Evolutionary conservation across 2,329 filamentous ascomycete species (phyloP), one percentile per base, ranked within the genome.

Genomic region (Exophiala oligosperma): DNA sequence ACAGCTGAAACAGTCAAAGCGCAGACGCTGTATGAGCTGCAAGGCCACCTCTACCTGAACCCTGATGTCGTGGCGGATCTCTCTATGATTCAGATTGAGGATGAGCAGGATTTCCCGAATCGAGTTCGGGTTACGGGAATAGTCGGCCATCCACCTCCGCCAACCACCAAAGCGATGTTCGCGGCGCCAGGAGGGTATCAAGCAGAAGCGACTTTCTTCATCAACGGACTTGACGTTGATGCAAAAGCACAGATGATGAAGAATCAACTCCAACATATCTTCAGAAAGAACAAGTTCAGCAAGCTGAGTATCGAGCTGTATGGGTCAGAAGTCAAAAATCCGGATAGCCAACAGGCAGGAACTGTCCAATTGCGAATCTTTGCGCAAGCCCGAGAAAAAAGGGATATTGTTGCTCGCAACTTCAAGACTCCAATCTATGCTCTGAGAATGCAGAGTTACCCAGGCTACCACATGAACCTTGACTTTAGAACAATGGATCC

Each of bases 81-180:
- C 1, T 64, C 64, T 17, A 0, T 54, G 73, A 6, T 80, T 2
- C 24, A 32, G 0, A 61, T 81, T 3, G 64, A 72, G 14, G 64
- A 76, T 14, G 69, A 67, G 1, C 72, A 69, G 0, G 41, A 14
- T 4, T 71, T 69, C 0, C 60, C 64, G 44, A 65, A 74, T 51
- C 60, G 71, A 66, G 74, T 79, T 2, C 69, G 70, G 0, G 59
- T 81, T 53, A 56, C 58, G 21, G 76, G 77, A 7, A 70, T 79
- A 12, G 72, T 70, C 46, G 75, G 73, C 6, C 56, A 64, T 1
- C 73, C 76, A 0, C 79, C 79, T 1, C 80, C 79, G 0, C 71
- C 77, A 1, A 81, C 79, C 0, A 82, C 79, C 1, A 82, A 82
- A 61, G 71, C 78, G 3, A 78, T 78, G 21, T 70, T 81, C 12